Evolutionary conservation across 805 yeast species (phyloP).

Genomic region (Maudiozyma barnettii): DNA sequence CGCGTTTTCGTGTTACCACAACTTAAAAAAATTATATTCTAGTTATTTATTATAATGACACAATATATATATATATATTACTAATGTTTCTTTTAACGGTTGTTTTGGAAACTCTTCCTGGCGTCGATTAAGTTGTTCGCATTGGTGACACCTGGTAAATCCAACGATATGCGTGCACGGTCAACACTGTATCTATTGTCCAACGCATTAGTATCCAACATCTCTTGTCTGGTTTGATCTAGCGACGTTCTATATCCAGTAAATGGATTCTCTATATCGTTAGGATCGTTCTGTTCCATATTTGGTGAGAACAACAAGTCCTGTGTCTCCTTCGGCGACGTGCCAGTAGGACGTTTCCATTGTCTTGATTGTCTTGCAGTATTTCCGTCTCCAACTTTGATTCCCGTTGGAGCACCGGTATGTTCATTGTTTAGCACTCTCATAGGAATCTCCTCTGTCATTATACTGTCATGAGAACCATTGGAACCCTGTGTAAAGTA

Average conservation of each 20-base stretch:
- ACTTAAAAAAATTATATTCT: too few species aligned
- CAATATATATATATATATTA: not conserved
- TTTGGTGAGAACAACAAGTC: conserved; percentile 19
- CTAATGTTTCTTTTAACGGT: conserved; percentile 1
- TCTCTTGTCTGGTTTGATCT: conserved; percentile 31
- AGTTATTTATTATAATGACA: not conserved
- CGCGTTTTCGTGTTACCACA: too few species aligned
- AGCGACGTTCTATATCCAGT: conserved; percentile 27
- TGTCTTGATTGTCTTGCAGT: conserved; percentile 1
- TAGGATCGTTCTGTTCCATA: not conserved
- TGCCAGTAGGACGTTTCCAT: conserved; percentile 7
- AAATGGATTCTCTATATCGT: not conserved
- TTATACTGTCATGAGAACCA: conserved; percentile 22
- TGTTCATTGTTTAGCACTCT: conserved; percentile 14
- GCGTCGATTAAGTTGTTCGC: conserved; percentile 17
- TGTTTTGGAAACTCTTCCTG: conserved; percentile 7
- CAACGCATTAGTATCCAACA: conserved; percentile 31
- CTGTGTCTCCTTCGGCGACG: conserved; percentile 23
- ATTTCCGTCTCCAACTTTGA: conserved; percentile 7
- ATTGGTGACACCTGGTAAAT: conserved; percentile 34
- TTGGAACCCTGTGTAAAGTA: not conserved
- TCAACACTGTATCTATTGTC: conserved; percentile 33
- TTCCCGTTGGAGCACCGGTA: conserved; percentile 23
- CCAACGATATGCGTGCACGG: conserved; percentile 33
- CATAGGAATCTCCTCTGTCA: conserved; percentile 35